These are phyloP conservation scores for Trametes punicea DNA, from an alignment of 768 basidiomycete species.

Conservation along the genomic window DNA sequence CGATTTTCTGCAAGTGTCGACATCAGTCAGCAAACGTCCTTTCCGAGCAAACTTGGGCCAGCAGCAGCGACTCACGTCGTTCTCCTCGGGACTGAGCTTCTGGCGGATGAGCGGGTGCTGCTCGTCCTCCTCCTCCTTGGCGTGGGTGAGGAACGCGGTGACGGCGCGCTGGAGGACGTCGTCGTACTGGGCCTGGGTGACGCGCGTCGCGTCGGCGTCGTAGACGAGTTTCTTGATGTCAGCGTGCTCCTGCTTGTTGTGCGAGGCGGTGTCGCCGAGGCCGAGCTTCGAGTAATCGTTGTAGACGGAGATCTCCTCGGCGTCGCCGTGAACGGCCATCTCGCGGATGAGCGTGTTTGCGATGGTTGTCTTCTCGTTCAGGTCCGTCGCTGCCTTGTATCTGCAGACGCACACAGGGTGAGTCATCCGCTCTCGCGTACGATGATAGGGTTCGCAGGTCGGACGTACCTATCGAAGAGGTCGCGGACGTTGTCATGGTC, in stretches of 20 bases:
- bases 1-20: slow-evolving; percentile 18
- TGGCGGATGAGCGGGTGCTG: slow-evolving; percentile 19
- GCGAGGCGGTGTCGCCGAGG: slow-evolving; percentile 18
- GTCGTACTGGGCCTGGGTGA: slow-evolving; percentile 16
- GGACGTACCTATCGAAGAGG: slow-evolving; percentile 14
- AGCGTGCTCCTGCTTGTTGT: slow-evolving; percentile 20
- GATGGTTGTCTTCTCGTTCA: slow-evolving; percentile 8
- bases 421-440: not conserved
- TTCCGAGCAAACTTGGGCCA: not conserved
- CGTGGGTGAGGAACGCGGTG: slow-evolving; percentile 20
- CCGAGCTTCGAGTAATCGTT: slow-evolving; percentile 18
- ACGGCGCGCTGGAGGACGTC: slow-evolving; percentile 20
- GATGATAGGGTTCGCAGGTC: not conserved
- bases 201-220: slow-evolving; percentile 15
- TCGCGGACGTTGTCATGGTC: slow-evolving; percentile 27
- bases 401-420: not conserved
- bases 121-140: slow-evolving; percentile 24
- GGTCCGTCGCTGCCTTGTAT: slow-evolving; percentile 13
- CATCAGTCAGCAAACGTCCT: not conserved
- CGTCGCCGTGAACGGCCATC: slow-evolving; percentile 23
- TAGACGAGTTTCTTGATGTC: slow-evolving; percentile 5
- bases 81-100: slow-evolving; percentile 20
- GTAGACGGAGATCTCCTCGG: slow-evolving; percentile 24
- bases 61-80: slow-evolving; percentile 17
- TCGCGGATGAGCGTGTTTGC: slow-evolving; percentile 23